These are phyloP conservation scores for Fonsecaea erecta DNA, from an alignment of 2,329 filamentous ascomycete genomes.

Conservation along the genomic window DNA sequence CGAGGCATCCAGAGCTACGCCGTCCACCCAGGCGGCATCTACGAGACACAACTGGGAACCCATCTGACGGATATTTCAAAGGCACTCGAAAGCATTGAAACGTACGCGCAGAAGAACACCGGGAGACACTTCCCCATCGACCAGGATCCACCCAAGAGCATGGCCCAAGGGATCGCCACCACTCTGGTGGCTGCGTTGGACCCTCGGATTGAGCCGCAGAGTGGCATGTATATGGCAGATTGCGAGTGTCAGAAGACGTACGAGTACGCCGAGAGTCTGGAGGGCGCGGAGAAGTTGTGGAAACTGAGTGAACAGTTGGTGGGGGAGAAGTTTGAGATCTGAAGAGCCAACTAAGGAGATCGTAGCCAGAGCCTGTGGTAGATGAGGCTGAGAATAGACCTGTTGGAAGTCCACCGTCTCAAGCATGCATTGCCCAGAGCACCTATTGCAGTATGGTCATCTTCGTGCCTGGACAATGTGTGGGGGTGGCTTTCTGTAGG, in stretches of 20 bases:
- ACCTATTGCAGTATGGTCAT: too few relatives aligned
- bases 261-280: slow-evolving; percentile 40
- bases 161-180: slow-evolving; percentile 51
- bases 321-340: slow-evolving; percentile 39
- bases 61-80: slow-evolving; percentile 17
- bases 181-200: slow-evolving; percentile 53
- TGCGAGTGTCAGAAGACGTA: slow-evolving; percentile 41
- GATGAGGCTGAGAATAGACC: neutral
- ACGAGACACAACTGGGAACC: slow-evolving; percentile 14
- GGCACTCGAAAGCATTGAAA: slow-evolving; percentile 18
- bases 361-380: neutral
- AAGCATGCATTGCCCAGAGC: too few relatives aligned
- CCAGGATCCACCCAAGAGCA: slow-evolving; percentile 40
- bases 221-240: slow-evolving; percentile 44
- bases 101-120: slow-evolving; percentile 26
- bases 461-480: neutral
- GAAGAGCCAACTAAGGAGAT: too few relatives aligned
- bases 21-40: slow-evolving; percentile 47
- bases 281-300: slow-evolving; percentile 42
- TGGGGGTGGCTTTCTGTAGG: neutral
- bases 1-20: slow-evolving; percentile 46
- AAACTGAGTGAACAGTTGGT: slow-evolving; percentile 41
- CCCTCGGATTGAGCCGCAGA: slow-evolving; percentile 43
- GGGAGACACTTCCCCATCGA: slow-evolving; percentile 21
- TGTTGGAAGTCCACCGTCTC: neutral